phyloP scores from a whole-genome alignment of 2,329 filamentous ascomycete genomes.

The Ilyonectria destructans region DNA sequence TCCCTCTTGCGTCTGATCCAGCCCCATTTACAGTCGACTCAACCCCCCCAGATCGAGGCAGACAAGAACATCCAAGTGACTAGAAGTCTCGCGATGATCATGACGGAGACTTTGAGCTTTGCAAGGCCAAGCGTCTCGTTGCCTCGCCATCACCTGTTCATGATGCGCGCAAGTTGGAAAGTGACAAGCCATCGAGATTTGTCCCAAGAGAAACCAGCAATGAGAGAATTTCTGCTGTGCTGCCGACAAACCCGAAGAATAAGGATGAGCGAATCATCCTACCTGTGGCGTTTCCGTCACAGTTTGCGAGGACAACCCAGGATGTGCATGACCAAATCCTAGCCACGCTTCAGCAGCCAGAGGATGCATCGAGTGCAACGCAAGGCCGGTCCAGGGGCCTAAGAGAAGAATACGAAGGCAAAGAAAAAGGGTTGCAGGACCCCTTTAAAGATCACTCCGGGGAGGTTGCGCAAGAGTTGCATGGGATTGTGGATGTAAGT shows the following conservation, averaged over 20 bases:
- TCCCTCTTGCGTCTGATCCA: slow-evolving; percentile 32
- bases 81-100: slow-evolving; percentile 10
- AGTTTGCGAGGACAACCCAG: slow-evolving; percentile 19
- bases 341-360: slow-evolving; percentile 32
- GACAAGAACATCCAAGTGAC: slow-evolving; percentile 2
- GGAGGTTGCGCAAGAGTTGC: slow-evolving; percentile 38
- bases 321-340: slow-evolving; percentile 41
- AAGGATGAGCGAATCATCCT: neutral
- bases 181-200: slow-evolving; percentile 26
- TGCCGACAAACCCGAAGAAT: neutral
- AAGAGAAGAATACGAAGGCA: neutral
- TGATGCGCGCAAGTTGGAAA: slow-evolving; percentile 18
- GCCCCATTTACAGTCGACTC: slow-evolving; percentile 7
- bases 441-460: slow-evolving; percentile 13
- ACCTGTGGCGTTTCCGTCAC: neutral
- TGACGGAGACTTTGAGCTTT: slow-evolving; percentile 25
- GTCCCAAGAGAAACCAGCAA: slow-evolving; percentile 12
- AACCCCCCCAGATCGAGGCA: neutral
- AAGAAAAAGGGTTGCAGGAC: neutral
- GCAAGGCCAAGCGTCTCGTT: slow-evolving; percentile 25
- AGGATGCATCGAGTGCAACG: slow-evolving; percentile 4
- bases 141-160: slow-evolving; percentile 32
- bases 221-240: neutral
- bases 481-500: slow-evolving; percentile 48
- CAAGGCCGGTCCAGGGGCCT: slow-evolving; percentile 1